Base-by-base conservation (phyloP, 352 stramenopile genomes). In the Peronospora farinosa region DNA sequence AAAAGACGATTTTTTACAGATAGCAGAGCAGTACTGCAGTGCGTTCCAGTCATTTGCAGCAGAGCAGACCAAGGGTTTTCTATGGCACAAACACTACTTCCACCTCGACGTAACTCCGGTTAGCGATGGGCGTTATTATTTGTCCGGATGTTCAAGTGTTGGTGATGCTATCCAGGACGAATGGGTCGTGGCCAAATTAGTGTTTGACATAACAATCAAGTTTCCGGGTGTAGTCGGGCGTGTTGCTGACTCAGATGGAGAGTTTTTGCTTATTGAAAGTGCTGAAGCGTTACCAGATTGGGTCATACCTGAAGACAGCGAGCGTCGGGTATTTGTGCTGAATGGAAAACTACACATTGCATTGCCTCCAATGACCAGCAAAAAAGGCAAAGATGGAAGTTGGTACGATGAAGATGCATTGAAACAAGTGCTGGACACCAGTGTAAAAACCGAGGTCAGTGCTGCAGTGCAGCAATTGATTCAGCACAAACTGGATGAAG, bases 261-360 rank as follows among this genome's bases (percentile, higher is more conserved):
- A 90, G 51, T 88, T 90, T 54, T 47, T 90, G 28, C 67, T 90
- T 47, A 86, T 90, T 54, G 77, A 88, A 57, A 74, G 66, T 23
- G 79, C 79, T n/a, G 71, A 88, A 28, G 56, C 55, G 31, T 57
- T 90, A n/a, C 79, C 77, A 3, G 58, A 81, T 28, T 88, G 79
- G 79, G 65, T 85, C 39, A 70, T 69, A 7, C 79, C 79, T 0
- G 72, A 88, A 44, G 68, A 63, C 52, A 81, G 60, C 36, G 61
- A 66, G 28, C 57, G 60, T 8, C 65, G 79, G 7, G 63, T 84
- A 31, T 82, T 87, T 17, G 41, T 85, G 15, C 10, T 64, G 4
- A 30, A 58, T 23, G 78, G 72, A 4, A 55, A 57, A 38, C 35
- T 86, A 21, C 62, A 79, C 41, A 58, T 88, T 56, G 63, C 80